phyloP scores from a whole-genome alignment of 2,329 filamentous ascomycete genomes.

The Thielaviopsis populi region DNA sequence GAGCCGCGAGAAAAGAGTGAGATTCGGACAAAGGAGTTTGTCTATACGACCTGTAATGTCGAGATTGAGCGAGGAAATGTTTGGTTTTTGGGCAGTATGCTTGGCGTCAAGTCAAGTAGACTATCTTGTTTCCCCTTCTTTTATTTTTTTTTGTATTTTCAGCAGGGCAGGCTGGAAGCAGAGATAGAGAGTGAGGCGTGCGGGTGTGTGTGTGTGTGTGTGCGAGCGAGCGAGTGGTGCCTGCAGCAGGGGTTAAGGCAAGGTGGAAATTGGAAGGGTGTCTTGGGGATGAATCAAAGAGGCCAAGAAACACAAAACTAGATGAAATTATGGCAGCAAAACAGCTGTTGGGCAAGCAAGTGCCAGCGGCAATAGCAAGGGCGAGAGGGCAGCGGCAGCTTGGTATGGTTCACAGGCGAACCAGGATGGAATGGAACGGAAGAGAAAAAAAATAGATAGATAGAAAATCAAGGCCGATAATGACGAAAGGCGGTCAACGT shows the following conservation, averaged over 20 bases:
- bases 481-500: background rate
- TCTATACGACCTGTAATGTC: no score
- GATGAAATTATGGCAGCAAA: background rate
- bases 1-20: no score
- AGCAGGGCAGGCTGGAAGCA: no score
- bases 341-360: background rate
- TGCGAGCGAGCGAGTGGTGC: background rate
- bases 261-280: constrained; percentile 6
- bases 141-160: no score
- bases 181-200: no score
- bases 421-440: background rate
- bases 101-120: no score
- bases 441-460: background rate
- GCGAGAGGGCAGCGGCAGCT: background rate
- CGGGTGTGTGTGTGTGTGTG: background rate
- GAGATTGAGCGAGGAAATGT: no score
- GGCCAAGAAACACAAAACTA: background rate
- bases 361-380: background rate
- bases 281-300: background rate
- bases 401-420: no score
- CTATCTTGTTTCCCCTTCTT: no score
- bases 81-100: no score
- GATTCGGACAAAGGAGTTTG: no score
- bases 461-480: background rate
- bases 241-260: background rate